Evolutionary conservation across 2,329 filamentous ascomycete species (phyloP), one percentile per base, ranked within the genome.

Genomic region (Colletotrichum acutatum): DNA sequence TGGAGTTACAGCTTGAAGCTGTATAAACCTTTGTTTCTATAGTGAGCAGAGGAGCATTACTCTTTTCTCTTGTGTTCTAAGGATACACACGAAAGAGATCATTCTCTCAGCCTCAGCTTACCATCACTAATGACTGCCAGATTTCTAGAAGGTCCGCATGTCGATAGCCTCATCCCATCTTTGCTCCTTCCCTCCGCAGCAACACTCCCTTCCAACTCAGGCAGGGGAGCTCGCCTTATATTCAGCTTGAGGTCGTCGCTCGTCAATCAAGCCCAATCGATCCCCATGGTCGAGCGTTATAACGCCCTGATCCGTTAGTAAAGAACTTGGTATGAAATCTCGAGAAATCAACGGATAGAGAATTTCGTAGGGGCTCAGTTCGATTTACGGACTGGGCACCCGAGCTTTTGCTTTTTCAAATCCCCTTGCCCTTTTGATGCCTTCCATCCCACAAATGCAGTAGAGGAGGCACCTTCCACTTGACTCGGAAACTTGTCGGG

Each of bases 241-340:
- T 30, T 11, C 19, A 12, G 22, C 5, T 22, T 6, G 19, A n/a
- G 28, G n/a, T 22, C 37, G 19, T 2, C 16, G n/a, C 6, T 28
- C 22, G 5, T 32, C 58, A 59, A 30, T 28, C 58, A 63, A 59
- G 65, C 65, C 65, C 30, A 28, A 22, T 32, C 68, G 58, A 28
- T 22, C 58, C 24, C 11, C 28, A n/a, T 63, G 69, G 65, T 24
- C 52, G n/a, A 32, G 65, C 28, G 52, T 58, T 63, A 63, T 52
- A 63, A 63, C 65, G 30, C 58, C 37, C 37, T 57, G 56, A 22
- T 49, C 49, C 65, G 64, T 63, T 52, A 59, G 30, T 68, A 28
- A n/a, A 58, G 69, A 71, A 63, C 49, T 58, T 68, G 57, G 52
- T 62, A 69, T 57, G 30, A 42, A 59, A 68, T 62, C 26, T n/a